Percentiles rank a stretch among this genome's conserved stretches.
These are phyloP conservation scores for Heimioporus sp. DNA, from an alignment of 768 basidiomycete species.

Conservation along the genomic window DNA sequence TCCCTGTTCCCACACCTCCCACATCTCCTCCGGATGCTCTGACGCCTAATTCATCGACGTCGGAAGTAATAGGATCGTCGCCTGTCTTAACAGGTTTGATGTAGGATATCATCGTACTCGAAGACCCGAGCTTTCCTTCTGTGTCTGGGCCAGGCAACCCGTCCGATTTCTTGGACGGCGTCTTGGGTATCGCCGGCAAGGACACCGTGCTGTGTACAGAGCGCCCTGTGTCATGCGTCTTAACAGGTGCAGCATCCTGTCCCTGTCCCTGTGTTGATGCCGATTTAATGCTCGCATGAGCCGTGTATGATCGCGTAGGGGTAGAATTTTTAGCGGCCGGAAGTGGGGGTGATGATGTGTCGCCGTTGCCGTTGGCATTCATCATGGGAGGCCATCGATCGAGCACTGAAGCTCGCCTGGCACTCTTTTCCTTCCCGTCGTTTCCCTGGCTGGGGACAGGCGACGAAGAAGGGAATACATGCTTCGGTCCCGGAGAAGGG, in stretches of 20 bases:
- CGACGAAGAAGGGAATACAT: constrained; percentile 25
- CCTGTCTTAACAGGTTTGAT: constrained; percentile 50
- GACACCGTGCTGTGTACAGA: constrained; percentile 43
- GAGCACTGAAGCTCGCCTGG: constrained; percentile 50
- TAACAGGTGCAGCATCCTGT: constrained; percentile 22
- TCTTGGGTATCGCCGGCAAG: constrained; percentile 34
- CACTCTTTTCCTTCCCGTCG: constrained; percentile 37
- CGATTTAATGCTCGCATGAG: constrained; percentile 29
- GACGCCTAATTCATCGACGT: constrained; percentile 41
- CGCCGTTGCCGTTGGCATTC: constrained; percentile 21
- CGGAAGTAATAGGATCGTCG: constrained; percentile 35
- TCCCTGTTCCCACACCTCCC: constrained; percentile 7
- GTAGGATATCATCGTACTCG: constrained; percentile 72
- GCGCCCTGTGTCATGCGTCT: constrained; percentile 32
- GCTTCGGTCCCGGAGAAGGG: constrained; percentile 25
- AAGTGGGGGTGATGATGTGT: constrained; percentile 36
- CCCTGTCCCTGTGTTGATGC: constrained; percentile 5
- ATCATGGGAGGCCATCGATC: constrained; percentile 64
- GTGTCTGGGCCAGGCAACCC: constrained; percentile 20
- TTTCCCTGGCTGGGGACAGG: constrained; percentile 33
- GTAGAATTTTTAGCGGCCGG: constrained; percentile 39
- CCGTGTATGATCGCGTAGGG: constrained; percentile 39
- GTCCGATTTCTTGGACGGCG: constrained; percentile 24
- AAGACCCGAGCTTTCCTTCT: constrained; percentile 58
- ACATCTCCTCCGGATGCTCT: constrained; percentile 48